Base-by-base conservation (phyloP, 495 filamentous ascomycete species). In the Aspergillus funiculosus region DNA sequence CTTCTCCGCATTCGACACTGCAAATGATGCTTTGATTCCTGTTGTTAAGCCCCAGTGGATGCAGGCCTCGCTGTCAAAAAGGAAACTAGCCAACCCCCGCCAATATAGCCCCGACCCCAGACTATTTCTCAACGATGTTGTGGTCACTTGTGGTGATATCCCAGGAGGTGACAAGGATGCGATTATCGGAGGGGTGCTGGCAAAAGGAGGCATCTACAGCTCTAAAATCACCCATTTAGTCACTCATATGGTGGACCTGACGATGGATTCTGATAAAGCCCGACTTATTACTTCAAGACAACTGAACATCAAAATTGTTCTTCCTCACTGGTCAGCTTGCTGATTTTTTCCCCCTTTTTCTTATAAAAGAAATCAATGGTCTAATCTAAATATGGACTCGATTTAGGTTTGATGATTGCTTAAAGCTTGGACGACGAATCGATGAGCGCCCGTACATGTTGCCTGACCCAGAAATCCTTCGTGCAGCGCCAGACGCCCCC, bases 321-420 rank as follows among this genome's bases (percentile, higher is more conserved):
- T 97, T 38, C 94, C 94, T 21, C 94, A 99, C 59, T 97, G 94
- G 92, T 89, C 73, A 54, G 73, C 41, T 50, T 39, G 56, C 25
- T 39, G 5, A 15, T 27, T 10, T 30, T 11, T 13, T 4, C 9
- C 8, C 3, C 4, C 10, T 27, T 21, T 6, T 14, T 27, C 8
- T 4, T 4, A 38, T 2, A 5, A 13, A 25, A 17, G 3, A n/a
- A n/a, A n/a, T n/a, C n/a, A n/a, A n/a, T n/a, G n/a, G n/a, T n/a
- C 13, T 27, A 8, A 39, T 15, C 18, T 32, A 43, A 26, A 9
- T 26, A 28, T 43, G 10, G 3, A 1, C 18, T 34, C 20, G 3
- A 8, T 24, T 8, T 43, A 91, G 86, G 87, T 95, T 99, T 56
- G 92, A 97, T 52, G 91, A 95, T 58, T 99, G 92, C 61, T 76